Base-by-base conservation (phyloP, 2,329 filamentous ascomycete genomes). In the Cercospora nicotianae region DNA sequence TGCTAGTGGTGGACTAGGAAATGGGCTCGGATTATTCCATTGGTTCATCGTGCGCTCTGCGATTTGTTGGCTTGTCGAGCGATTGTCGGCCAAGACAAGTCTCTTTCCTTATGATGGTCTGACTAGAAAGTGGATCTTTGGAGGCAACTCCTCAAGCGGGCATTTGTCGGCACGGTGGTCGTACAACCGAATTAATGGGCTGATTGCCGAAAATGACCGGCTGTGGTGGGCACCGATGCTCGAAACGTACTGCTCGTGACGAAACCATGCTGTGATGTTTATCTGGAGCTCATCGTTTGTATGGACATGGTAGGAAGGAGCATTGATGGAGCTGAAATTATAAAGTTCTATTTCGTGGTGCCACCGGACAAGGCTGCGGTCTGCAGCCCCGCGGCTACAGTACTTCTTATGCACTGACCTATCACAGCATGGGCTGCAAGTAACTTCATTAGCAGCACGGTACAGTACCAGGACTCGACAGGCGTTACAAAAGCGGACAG, bases 11-110 rank as follows among this genome's bases (percentile, higher is more conserved):
- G 66, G 36, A 45, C 51, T 63, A 45, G 31, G 36, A 28, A 55
- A 60, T 45, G 36, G 18, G 42, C 31, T 36, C 10, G 66, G 31
- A n/a, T 45, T 58, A 39, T 61, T 62, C 62, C 58, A 65, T 65
- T 67, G 62, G 57, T 67, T 48, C 65, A 67, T 67, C 53, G 8
- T 64, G 42, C 28, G 42, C 59, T 63, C 39, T 62, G 23, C 53
- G 16, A 33, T 58, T 12, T 58, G 23, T 23, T 58, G 53, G 30
- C 53, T 16, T 58, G 53, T 58, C 26, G n/a, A 23, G 20, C 45
- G 16, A 18, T 20, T 3, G 30, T 33, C 48, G 5, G 31, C 62
- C 26, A 64, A 63, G 39, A 31, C 28, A 48, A 51, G 45, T 28
- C 9, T 61, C 26, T 36, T 36, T 28, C 26, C 33, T 60, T 28